These are phyloP conservation scores for Phytophthora cajani DNA, from an alignment of 352 stramenopile species.

Conservation along the genomic window DNA sequence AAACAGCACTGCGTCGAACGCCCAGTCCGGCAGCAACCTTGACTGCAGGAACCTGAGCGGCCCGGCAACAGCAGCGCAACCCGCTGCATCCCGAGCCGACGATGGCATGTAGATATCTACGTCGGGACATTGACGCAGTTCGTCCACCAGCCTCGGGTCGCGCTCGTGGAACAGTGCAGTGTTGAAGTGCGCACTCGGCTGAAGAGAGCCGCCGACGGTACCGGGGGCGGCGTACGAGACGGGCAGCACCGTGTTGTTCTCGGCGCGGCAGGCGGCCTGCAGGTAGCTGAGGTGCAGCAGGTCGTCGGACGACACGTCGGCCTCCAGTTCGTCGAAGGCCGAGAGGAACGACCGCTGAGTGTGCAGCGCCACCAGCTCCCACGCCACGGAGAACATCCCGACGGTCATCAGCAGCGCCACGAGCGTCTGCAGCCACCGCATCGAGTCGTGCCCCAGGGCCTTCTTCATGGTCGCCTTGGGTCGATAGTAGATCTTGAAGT, in stretches of 20 bases:
- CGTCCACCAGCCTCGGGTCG: conserved; percentile 50
- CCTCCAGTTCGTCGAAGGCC: conserved; percentile 13
- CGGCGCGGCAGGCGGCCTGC: conserved; percentile 37
- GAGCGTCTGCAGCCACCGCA: conserved; percentile 25
- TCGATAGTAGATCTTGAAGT: not conserved
- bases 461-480: conserved; percentile 18
- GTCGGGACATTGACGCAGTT: conserved; percentile 55
- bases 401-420: conserved; percentile 22
- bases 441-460: conserved; percentile 11
- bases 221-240: conserved; percentile 32
- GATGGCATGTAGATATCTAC: conserved; percentile 70
- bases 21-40: conserved; percentile 41
- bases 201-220: not conserved
- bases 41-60: conserved; percentile 40
- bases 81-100: conserved; percentile 25
- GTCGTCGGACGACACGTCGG: conserved; percentile 36
- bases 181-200: conserved; percentile 17
- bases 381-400: conserved; percentile 27
- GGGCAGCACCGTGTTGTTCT: conserved; percentile 50
- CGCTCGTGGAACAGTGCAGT: conserved; percentile 24
- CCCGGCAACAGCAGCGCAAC: conserved; percentile 58
- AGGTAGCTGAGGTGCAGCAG: conserved; percentile 45
- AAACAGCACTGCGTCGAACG: conserved; percentile 23
- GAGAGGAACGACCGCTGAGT: conserved; percentile 23
- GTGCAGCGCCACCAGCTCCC: conserved; percentile 27